These are phyloP conservation scores for Neoboletus subvelutipes DNA, from an alignment of 768 basidiomycete genomes.

Conservation along the genomic window DNA sequence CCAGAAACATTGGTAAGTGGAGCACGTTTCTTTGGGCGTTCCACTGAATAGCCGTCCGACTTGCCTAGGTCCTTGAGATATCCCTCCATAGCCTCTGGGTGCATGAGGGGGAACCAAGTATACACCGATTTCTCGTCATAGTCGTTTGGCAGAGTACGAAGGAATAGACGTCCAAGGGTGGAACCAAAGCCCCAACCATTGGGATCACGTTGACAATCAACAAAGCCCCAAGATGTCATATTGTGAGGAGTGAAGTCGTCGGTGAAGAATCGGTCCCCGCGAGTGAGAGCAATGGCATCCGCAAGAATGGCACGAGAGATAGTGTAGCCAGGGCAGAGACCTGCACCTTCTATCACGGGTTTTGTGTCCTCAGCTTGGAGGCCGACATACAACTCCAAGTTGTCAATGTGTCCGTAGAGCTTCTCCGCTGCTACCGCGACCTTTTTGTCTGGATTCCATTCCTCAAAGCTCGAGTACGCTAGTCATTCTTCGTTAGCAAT, in stretches of 20 bases:
- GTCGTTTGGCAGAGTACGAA: constrained; percentile 70
- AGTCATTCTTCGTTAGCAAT: neutral
- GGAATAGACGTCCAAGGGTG: constrained; percentile 68
- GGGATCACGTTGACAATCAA: constrained; percentile 76
- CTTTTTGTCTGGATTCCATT: constrained; percentile 77
- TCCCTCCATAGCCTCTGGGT: constrained; percentile 64
- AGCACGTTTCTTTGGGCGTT: constrained; percentile 41
- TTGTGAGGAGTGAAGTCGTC: constrained; percentile 80
- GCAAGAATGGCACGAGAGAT: constrained; percentile 82
- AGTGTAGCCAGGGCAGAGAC: constrained; percentile 85
- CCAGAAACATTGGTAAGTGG: constrained; percentile 37
- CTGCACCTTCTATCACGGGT: constrained; percentile 72
- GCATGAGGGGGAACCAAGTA: constrained; percentile 89
- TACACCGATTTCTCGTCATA: constrained; percentile 70
- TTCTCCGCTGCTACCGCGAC: constrained; percentile 73
- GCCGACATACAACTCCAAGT: constrained; percentile 79
- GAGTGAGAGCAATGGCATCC: constrained; percentile 83
- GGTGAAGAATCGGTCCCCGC: constrained; percentile 82
- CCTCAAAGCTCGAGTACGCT: constrained; percentile 71
- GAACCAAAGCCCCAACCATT: constrained; percentile 69
- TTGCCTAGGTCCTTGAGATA: constrained; percentile 57
- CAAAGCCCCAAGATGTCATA: constrained; percentile 81
- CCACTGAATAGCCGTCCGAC: constrained; percentile 52
- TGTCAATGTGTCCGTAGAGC: constrained; percentile 73
- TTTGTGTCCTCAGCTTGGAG: constrained; percentile 79